Evolutionary conservation across 139 green algal species (phyloP).

Genomic region (Volvox africanus): DNA sequence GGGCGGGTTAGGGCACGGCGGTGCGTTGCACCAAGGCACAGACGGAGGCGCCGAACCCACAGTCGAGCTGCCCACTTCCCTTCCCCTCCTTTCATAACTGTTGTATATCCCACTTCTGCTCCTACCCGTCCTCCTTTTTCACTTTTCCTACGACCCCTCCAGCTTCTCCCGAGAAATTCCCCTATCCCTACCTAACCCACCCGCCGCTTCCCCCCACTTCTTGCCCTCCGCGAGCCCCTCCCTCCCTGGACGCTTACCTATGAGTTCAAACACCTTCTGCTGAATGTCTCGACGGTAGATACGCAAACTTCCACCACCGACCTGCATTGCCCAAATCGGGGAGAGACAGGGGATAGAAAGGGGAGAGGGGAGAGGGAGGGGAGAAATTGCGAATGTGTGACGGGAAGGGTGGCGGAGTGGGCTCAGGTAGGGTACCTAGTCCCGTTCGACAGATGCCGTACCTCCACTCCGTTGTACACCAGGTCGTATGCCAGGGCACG

Average conservation of each 20-base stretch:
- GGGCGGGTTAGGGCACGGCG: not conserved
- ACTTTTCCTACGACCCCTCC: too few species aligned
- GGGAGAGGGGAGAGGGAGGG: not conserved
- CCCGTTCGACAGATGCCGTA: not conserved
- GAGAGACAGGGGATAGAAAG: not conserved
- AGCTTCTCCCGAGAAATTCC: too few species aligned
- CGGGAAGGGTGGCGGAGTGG: too few species aligned
- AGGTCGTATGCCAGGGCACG: slow-evolving; percentile 95
- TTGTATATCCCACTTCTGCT: not conserved
- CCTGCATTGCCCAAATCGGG: slow-evolving; percentile 33
- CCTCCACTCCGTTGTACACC: slow-evolving; percentile 98
- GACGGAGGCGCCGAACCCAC: too few species aligned
- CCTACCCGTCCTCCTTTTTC: not conserved
- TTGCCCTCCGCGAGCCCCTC: not conserved
- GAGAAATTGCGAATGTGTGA: not conserved
- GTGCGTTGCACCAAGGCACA: not conserved
- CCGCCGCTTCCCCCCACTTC: not conserved
- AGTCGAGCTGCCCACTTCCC: too few species aligned
- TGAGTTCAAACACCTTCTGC: slow-evolving; percentile 90
- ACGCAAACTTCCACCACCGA: slow-evolving; percentile 93
- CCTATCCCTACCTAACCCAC: not conserved
- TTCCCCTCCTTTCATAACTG: too few species aligned
- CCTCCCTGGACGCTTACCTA: slow-evolving; percentile 65
- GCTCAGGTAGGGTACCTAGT: too few species aligned
- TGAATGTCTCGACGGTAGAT: slow-evolving; percentile 92